Evolutionary conservation across 1,284 basidiomycete genomes (phyloP), one percentile per base, ranked within the genome.

Genomic region (Leccinum fallax): DNA sequence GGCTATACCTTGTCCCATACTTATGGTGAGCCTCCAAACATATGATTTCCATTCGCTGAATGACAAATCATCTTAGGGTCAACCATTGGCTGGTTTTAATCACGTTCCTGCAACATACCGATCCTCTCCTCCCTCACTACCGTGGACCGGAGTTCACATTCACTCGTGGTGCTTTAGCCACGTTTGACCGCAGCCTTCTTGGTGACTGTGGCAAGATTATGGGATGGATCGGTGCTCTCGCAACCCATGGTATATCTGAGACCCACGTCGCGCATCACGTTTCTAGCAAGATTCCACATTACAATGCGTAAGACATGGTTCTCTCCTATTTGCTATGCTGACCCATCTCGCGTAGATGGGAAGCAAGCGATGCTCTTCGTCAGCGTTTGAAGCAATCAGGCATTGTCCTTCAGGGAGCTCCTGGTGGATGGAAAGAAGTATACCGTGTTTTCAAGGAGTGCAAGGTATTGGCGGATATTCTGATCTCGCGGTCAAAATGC

Each of bases 41-140:
- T 4, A 21, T n/a, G 13, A 4, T 53, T 13, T 32, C 46, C 55
- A 16, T 58, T 54, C 53, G 59, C 60, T 60, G 13, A 61, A 59
- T 61, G 8, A 61, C 46, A 0, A 4, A 57, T 26, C 24, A 5
- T 43, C 24, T 58, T 54, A 85, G 82, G 85, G 81, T 90, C 53
- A 92, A 93, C 80, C 90, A 93, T 83, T 96, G 94, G 93, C 84
- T 97, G 59, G 92, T 97, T 63, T 75, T 93, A 68, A 95, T 96
- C 80, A 95, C 94, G 32, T 96, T 93, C 89, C 85, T 98, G 64
- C 97, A 98, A 80, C 97, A 98, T 84, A 98, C 97, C 70, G 97
- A 98, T 80, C 94, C 95, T 21, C 76, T 92, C 51, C 84, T 98
- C 34, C 95, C 96, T 58, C 97, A 99, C 81, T 99, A 98, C 85